Base-by-base conservation (phyloP, 495 filamentous ascomycete genomes). In the Hamigera avellanea region DNA sequence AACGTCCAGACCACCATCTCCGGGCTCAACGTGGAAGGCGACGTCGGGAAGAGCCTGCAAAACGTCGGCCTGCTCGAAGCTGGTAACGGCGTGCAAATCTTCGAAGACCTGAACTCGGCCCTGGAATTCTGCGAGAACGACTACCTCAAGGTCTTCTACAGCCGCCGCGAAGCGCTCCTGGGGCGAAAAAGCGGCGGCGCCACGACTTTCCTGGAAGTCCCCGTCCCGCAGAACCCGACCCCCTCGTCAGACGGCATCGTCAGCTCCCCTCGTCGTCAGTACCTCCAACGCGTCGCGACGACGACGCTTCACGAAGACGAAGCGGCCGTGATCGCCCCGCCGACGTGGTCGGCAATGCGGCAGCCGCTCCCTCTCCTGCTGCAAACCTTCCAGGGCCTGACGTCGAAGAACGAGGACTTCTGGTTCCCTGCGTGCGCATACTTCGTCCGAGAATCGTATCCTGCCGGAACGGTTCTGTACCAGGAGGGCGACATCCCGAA, bases 51-150 rank as follows among this genome's bases (percentile, higher is more conserved):
- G 36, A 81, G 75, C 39, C 69, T 98, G 5, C 63, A 81, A 10
- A 83, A 80, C 30, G 86, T 93, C 6, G 88, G 86, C 6, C 67
- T 96, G 0, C 70, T 78, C 37, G 79, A 81, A 29, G 58, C 71
- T 16, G 77, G 67, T 25, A 72, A 76, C 10, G 70, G 75, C 6
- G 80, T 86, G 16, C 72, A 75, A 39, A 74, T 93, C 13, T 88
- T 93, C 40, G 83, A 83, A 38, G 83, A 93, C 42, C 72, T 98
- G 31, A 98, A 98, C 57, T 82, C 81, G 3, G 91, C 87, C 0
- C 69, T 98, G 2, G 93, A 98, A 49, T 81, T 73, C 48, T 95
- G 89, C 57, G 91, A 98, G 57, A 98, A 98, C 47, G 82, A 94
- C 39, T 84, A 94, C 16, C 69, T 98, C 9, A 84, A 87, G 43